A percentile compares a stretch with the other conserved stretches of the same genome.
These are phyloP conservation scores for Pseudonitzschia multiseries DNA, from an alignment of 108 stramenopile species.

Conservation along the genomic window DNA sequence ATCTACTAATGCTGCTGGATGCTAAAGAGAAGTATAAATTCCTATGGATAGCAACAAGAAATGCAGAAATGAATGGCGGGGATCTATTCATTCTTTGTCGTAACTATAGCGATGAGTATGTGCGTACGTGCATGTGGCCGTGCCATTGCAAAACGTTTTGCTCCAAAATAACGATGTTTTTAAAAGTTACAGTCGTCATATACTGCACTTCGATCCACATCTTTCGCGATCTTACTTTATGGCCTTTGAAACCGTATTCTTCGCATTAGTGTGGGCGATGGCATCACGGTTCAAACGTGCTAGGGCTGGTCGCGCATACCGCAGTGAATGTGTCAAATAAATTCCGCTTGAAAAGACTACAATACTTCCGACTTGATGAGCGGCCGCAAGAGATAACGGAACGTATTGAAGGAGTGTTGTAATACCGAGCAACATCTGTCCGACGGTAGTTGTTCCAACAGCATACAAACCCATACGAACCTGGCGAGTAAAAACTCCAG, in stretches of 20 bases:
- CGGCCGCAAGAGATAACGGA: conserved; percentile 90
- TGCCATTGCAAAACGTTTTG: no score
- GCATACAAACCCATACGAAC: conserved; percentile 66
- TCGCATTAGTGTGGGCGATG: background rate
- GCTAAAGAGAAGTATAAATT: no score
- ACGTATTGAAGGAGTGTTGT: conserved; percentile 94
- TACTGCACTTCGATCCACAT: background rate
- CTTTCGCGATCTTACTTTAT: background rate
- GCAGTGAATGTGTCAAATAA: conserved; percentile 79
- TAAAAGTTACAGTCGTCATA: no score
- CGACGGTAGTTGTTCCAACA: conserved; percentile 74
- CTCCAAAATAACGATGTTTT: no score
- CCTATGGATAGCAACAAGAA: no score
- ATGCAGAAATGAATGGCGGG: no score
- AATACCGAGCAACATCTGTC: conserved; percentile 93
- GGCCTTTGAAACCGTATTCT: background rate
- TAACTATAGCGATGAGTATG: no score
- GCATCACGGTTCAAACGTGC: conserved; percentile 20
- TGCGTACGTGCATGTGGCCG: no score
- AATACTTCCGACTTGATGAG: conserved; percentile 95
- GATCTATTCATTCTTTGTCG: no score
- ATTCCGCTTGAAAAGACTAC: conserved; percentile 86
- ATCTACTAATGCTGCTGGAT: no score
- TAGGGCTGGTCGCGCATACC: conserved; percentile 70
- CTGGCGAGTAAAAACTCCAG: conserved; percentile 65